Percentiles rank a stretch among this genome's conserved stretches.
Conservation (phyloP, 257 asterid species). For the Orobanche coerulescens region DNA sequence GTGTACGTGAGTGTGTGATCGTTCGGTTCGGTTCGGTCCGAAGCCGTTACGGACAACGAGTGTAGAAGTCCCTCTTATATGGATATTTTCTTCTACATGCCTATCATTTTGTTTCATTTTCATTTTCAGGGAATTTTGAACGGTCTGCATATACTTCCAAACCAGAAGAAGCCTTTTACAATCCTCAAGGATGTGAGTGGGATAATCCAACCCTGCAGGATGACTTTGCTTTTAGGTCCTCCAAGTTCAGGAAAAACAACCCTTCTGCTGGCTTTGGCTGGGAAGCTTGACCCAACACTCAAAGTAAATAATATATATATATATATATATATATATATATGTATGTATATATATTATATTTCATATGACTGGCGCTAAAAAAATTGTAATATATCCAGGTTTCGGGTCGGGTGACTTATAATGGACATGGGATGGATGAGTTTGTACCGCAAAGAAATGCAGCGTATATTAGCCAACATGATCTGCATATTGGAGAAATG, state of each 20-base stretch:
- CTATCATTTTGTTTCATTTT: background rate
- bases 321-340: no score
- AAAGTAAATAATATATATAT: background rate
- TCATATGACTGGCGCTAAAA: no score
- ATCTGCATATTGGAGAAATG: conserved; percentile 67
- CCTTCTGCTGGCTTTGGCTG: background rate
- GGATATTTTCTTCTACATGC: background rate
- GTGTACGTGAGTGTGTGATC: no score
- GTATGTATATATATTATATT: no score
- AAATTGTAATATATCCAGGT: background rate
- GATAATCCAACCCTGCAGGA: conserved; percentile 38
- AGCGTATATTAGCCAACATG: conserved; percentile 69
- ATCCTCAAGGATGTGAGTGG: conserved; percentile 48
- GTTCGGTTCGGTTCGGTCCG: no score
- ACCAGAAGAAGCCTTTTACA: conserved; percentile 32
- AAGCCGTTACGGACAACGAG: background rate
- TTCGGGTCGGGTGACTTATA: background rate
- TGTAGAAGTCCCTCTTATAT: background rate
- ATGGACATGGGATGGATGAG: background rate
- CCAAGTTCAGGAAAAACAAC: background rate
- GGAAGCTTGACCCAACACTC: background rate
- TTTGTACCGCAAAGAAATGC: conserved; percentile 16
- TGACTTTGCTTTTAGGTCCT: conserved; percentile 1
- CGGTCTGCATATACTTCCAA: conserved; percentile 31
- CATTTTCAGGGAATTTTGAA: conserved; percentile 30